Conservation (phyloP, 2,329 filamentous ascomycete genomes). For the Fusarium sp. region DNA sequence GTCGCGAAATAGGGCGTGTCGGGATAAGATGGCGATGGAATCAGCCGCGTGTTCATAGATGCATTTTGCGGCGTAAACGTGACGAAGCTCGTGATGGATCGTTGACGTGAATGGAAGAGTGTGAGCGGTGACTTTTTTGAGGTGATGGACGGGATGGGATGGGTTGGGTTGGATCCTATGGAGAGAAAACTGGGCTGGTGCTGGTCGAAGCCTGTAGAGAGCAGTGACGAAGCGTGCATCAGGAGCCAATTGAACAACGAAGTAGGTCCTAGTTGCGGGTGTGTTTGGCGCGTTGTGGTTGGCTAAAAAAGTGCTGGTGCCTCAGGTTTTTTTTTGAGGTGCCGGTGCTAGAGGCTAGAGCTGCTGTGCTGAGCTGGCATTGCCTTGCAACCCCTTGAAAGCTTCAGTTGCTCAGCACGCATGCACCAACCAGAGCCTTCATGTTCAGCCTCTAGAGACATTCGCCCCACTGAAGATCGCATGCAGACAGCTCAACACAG, state of each 20-base stretch:
- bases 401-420: conserved; percentile 21
- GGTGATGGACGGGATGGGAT: conserved; percentile 22
- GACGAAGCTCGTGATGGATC: conserved; percentile 34
- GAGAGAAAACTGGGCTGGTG: conserved; percentile 39
- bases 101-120: conserved; percentile 39
- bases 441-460: conserved; percentile 18
- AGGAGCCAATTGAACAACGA: conserved; percentile 48
- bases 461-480: conserved; percentile 36
- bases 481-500: conserved; percentile 34
- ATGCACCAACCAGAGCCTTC: conserved; percentile 28
- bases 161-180: conserved; percentile 14
- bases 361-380: conserved; percentile 46
- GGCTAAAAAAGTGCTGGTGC: conserved; percentile 12
- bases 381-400: conserved; percentile 39
- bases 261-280: conserved; percentile 42
- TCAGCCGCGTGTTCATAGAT: conserved; percentile 45
- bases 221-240: conserved; percentile 49
- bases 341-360: conserved; percentile 41
- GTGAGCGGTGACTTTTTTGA: conserved; percentile 46
- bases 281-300: conserved; percentile 40
- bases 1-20: conserved; percentile 30
- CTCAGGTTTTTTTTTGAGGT: conserved; percentile 27
- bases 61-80: conserved; percentile 47
- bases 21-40: conserved; percentile 43
- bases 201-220: conserved; percentile 33